phyloP scores from a whole-genome alignment of 1,139 yeast genomes.

The Groenewaldozyma auringiensis region DNA sequence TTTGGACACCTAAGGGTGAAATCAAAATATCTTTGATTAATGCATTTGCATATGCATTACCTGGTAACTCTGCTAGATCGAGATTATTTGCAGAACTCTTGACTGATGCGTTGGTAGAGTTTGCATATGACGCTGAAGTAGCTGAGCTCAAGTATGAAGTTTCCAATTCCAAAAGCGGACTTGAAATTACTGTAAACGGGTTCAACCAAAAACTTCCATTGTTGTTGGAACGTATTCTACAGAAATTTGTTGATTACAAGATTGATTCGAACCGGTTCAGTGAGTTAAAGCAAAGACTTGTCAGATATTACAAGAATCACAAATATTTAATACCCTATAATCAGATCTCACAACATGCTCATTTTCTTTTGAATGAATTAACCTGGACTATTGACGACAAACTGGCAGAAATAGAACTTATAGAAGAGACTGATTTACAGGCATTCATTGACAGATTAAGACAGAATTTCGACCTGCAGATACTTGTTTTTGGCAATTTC shows the following conservation, averaged over 20 bases:
- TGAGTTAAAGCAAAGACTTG: slow-evolving; percentile 54
- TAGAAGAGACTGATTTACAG: slow-evolving; percentile 44
- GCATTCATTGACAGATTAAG: slow-evolving; percentile 40
- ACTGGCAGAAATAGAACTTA: slow-evolving; percentile 41
- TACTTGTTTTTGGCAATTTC: slow-evolving; percentile 74
- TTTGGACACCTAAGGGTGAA: slow-evolving; percentile 80
- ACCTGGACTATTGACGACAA: slow-evolving; percentile 61
- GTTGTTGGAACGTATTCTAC: slow-evolving; percentile 53
- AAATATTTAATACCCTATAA: slow-evolving; percentile 63
- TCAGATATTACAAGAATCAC: slow-evolving; percentile 59
- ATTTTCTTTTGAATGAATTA: slow-evolving; percentile 59
- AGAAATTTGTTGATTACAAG: slow-evolving; percentile 44
- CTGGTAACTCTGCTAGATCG: slow-evolving; percentile 50
- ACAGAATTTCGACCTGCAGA: slow-evolving; percentile 51
- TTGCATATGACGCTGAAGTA: slow-evolving; percentile 74
- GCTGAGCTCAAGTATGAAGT: slow-evolving; percentile 66
- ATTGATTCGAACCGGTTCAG: slow-evolving; percentile 53
- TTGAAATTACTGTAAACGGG: slow-evolving; percentile 62
- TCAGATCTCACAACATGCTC: slow-evolving; percentile 60
- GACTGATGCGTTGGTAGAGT: slow-evolving; percentile 67
- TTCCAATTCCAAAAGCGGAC: slow-evolving; percentile 58
- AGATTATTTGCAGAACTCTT: slow-evolving; percentile 59
- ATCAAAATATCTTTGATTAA: slow-evolving; percentile 54
- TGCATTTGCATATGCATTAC: slow-evolving; percentile 54
- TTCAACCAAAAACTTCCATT: slow-evolving; percentile 73